These are phyloP conservation scores for Syzygium aromaticum DNA, from an alignment of 345 rosid genomes.

Conservation along the genomic window DNA sequence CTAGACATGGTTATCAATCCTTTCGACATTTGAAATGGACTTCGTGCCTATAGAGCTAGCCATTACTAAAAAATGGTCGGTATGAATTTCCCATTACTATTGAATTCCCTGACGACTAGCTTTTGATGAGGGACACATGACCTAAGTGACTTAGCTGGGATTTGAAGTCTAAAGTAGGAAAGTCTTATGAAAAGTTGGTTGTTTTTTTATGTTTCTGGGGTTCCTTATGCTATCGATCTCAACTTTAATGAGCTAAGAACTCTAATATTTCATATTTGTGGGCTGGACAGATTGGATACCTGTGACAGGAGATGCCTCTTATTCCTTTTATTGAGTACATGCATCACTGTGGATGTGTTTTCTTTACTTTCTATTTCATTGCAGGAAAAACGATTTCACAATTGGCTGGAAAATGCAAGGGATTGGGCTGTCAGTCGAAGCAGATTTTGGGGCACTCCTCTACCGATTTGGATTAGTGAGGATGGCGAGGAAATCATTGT, in stretches of 20 bases:
- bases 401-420: conserved; percentile 98
- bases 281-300: neutral
- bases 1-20: neutral
- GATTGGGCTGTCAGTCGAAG: conserved; percentile 99
- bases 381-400: conserved; percentile 95
- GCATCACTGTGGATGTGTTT: neutral
- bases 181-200: neutral
- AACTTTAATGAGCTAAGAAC: neutral
- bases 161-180: neutral
- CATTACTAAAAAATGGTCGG: neutral
- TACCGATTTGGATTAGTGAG: conserved; percentile 88
- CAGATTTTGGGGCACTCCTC: conserved; percentile 99
- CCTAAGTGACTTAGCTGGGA: neutral
- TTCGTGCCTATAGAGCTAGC: neutral
- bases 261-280: neutral
- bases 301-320: neutral
- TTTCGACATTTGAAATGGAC: neutral
- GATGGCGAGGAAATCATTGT: conserved; percentile 75
- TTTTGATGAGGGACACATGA: neutral
- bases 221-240: neutral
- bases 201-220: neutral
- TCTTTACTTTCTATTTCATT: neutral
- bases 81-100: neutral
- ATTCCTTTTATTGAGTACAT: neutral
- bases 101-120: neutral